Percentiles rank a stretch among this genome's conserved stretches.
Conservation (phyloP, 345 rosid species). For the Rhizophora mangle region DNA sequence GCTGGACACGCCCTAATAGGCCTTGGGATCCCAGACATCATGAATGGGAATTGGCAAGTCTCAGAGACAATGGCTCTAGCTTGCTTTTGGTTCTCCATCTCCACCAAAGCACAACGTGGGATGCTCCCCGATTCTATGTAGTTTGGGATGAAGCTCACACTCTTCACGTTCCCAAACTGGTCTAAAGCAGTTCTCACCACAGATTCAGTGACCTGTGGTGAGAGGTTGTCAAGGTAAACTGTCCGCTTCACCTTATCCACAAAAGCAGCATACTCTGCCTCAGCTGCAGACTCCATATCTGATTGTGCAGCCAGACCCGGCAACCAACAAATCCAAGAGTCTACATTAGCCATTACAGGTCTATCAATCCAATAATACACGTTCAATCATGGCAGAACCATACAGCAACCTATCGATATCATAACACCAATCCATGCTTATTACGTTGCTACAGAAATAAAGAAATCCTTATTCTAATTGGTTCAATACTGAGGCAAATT, state of each 20-base stretch:
- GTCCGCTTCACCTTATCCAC: conserved; percentile 57
- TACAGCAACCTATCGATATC: too few species aligned
- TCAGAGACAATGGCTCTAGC: conserved; percentile 35
- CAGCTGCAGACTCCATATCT: conserved; percentile 3
- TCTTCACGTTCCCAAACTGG: conserved; percentile 67
- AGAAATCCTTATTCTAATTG: too few species aligned
- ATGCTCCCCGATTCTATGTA: conserved; percentile 38
- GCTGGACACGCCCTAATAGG: conserved; percentile 72
- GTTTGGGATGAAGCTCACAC: conserved; percentile 52
- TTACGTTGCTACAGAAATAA: too few species aligned
- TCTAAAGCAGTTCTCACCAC: conserved; percentile 50
- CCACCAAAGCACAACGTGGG: conserved; percentile 56
- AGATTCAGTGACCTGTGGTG: conserved; percentile 53
- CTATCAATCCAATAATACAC: too few species aligned
- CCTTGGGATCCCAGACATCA: conserved; percentile 85
- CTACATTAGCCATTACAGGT: too few species aligned
- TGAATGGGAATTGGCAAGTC: conserved; percentile 52
- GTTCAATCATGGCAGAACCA: too few species aligned
- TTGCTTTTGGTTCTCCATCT: conserved; percentile 44
- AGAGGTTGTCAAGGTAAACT: conserved; percentile 62
- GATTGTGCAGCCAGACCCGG: too few species aligned
- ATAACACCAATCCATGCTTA: too few species aligned
- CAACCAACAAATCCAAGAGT: too few species aligned
- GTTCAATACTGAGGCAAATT: too few species aligned
- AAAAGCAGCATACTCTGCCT: conserved; percentile 49